Base-by-base conservation (phyloP, 208 protist species). In the Leishmania guyanensis region DNA sequence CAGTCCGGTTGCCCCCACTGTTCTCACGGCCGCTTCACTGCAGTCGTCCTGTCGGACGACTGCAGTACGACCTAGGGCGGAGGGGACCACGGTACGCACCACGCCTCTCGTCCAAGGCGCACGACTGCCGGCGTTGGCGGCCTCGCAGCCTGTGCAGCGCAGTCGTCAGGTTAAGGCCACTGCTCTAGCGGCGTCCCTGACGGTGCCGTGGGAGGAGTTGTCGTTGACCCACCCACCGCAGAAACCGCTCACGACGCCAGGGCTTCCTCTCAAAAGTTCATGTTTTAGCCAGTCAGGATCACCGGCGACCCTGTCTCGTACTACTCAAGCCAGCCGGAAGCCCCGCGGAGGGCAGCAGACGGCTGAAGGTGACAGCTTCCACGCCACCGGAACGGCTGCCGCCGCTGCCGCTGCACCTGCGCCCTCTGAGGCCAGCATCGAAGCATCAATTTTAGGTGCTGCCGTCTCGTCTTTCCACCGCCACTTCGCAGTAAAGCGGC, bases 401-500 rank as follows among this genome's bases (percentile, higher is more conserved):
- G 36, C 8, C 10, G 43, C 39, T 36, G 46, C 69, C 20, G 39
- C 69, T 54, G 46, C 43, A 9, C 48, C 69, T 17, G 69, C 46
- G 16, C 46, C 43, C 43, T 73, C 43, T 26, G 69, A 54, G 58
- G 60, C 20, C 22, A 51, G 33, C 36, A 33, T 66, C 1, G 43
- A 60, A 17, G 3, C 46, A 33, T 68, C 71, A 2, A 20, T 65
- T n/a, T 60, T 71, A n/a, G 39, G 68, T 5, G 51, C 51, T 12
- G 72, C 77, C 8, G 73, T 80, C 50, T 89, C 86, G 20, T 89
- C 86, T 17, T 86, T 85, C 33, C 56, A 79, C 53, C 75, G 74
- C 50, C 48, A 78, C 39, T 89, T 89, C 43, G 58, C 53, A 29
- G 83, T 87, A 29, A 66, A 75, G 51, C 74, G 74, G 69, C 86